Conservation (phyloP, 768 basidiomycete genomes). For the Baorangia bicolor region DNA sequence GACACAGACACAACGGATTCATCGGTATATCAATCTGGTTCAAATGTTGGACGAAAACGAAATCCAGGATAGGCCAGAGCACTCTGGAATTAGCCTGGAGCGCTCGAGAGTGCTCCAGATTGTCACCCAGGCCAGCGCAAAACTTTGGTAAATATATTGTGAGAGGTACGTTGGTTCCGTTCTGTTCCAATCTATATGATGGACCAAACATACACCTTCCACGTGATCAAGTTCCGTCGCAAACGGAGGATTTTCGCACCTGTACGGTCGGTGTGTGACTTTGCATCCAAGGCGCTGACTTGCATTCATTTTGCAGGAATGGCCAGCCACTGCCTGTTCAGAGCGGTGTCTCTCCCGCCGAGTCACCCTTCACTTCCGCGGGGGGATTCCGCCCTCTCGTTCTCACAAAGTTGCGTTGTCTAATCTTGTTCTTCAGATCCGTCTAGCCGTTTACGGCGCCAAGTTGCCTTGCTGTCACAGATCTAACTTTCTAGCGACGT, state of each 20-base stretch:
- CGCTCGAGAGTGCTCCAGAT: too few relatives aligned
- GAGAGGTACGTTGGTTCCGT: constrained; percentile 1
- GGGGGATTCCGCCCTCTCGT: constrained; percentile 16
- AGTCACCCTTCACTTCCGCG: constrained; percentile 20
- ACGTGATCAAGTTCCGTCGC: constrained; percentile 15
- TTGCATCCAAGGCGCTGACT: constrained; percentile 22
- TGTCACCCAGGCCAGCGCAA: too few relatives aligned
- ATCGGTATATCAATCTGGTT: too few relatives aligned
- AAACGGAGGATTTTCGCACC: constrained; percentile 14
- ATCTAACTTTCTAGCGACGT: constrained; percentile 25
- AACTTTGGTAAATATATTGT: too few relatives aligned
- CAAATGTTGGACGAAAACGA: too few relatives aligned
- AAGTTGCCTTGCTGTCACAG: constrained; percentile 27
- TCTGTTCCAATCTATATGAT: constrained; percentile 1
- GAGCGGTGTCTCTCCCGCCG: constrained; percentile 18
- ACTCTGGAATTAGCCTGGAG: too few relatives aligned
- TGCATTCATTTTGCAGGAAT: constrained; percentile 27
- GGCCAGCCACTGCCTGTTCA: constrained; percentile 18
- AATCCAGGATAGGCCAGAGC: too few relatives aligned
- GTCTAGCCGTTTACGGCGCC: constrained; percentile 26
- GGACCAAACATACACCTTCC: constrained; percentile 4
- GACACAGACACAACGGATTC: too few relatives aligned
- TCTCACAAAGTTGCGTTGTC: constrained; percentile 19
- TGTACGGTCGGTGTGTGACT: constrained; percentile 12
- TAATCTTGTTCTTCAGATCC: constrained; percentile 24